phyloP scores from a whole-genome alignment of 2,329 filamentous ascomycete species.

The Beauveria sp. region DNA sequence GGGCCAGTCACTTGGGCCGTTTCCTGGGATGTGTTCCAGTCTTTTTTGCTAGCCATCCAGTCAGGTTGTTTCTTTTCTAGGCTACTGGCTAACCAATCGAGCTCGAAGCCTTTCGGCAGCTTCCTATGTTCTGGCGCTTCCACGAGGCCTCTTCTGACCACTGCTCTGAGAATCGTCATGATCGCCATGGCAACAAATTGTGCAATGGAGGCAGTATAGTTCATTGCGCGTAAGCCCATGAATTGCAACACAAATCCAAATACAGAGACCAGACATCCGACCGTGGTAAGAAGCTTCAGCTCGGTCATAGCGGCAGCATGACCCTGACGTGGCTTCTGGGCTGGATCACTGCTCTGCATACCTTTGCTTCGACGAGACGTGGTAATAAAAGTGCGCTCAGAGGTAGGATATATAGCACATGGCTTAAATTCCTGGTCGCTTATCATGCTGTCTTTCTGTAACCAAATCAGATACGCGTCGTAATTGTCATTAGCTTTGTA shows the following conservation, averaged over 20 bases:
- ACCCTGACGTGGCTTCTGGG: neutral
- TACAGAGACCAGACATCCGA: neutral
- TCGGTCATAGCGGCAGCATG: neutral
- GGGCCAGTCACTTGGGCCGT: neutral
- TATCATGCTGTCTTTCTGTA: slow-evolving; percentile 21
- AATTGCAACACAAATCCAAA: neutral
- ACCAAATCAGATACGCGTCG: slow-evolving; percentile 19
- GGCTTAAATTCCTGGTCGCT: slow-evolving; percentile 23
- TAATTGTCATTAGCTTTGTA: slow-evolving; percentile 10
- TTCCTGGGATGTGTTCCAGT: neutral
- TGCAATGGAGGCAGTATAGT: neutral
- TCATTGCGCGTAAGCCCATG: neutral
- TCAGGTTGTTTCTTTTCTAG: neutral
- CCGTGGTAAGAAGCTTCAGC: neutral
- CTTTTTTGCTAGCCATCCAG: neutral
- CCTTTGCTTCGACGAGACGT: neutral
- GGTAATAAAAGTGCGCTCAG: neutral
- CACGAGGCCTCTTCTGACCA: neutral
- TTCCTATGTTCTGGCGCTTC: neutral
- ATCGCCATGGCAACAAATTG: neutral
- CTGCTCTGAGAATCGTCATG: neutral
- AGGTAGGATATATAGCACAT: slow-evolving; percentile 15
- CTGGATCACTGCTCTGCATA: neutral
- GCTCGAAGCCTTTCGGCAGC: neutral
- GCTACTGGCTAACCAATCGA: neutral